phyloP scores from a whole-genome alignment of 148 eudicot genomes.

The Spergularia marina region DNA sequence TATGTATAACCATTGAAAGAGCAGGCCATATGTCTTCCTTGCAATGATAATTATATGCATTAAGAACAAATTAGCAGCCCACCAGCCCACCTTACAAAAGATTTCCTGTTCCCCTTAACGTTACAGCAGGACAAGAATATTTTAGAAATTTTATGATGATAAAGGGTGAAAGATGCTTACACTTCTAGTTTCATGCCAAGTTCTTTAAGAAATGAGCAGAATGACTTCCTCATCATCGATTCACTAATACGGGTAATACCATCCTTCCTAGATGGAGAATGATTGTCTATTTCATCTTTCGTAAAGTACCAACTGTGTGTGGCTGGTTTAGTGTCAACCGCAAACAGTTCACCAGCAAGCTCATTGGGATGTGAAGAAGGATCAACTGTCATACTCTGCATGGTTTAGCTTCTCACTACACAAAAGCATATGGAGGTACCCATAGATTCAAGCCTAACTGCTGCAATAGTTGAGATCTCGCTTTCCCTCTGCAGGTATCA shows the following conservation, averaged over 20 bases:
- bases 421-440: slow-evolving; percentile 9
- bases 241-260: slow-evolving; percentile 47
- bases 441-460: slow-evolving; percentile 2
- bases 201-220: slow-evolving; percentile 61
- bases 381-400: slow-evolving; percentile 11
- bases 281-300: slow-evolving; percentile 50
- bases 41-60: not conserved
- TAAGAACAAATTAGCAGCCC: not conserved
- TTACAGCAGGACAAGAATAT: not conserved
- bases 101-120: not conserved
- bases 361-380: slow-evolving; percentile 4
- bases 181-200: slow-evolving; percentile 69
- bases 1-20: not conserved
- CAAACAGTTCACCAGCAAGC: slow-evolving; percentile 6
- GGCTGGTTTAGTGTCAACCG: slow-evolving; percentile 7
- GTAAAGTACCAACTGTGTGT: slow-evolving; percentile 59
- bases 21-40: not conserved
- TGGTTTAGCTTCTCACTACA: slow-evolving; percentile 18
- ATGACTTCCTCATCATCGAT: slow-evolving; percentile 49
- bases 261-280: slow-evolving; percentile 77
- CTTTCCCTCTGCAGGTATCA: not conserved
- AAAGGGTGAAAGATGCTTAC: slow-evolving; percentile 38
- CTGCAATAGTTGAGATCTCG: not conserved
- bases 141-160: not conserved
- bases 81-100: not conserved